These are phyloP conservation scores for Kodamaea hsintzibuensis DNA, from an alignment of 805 yeast genomes.

Conservation along the genomic window DNA sequence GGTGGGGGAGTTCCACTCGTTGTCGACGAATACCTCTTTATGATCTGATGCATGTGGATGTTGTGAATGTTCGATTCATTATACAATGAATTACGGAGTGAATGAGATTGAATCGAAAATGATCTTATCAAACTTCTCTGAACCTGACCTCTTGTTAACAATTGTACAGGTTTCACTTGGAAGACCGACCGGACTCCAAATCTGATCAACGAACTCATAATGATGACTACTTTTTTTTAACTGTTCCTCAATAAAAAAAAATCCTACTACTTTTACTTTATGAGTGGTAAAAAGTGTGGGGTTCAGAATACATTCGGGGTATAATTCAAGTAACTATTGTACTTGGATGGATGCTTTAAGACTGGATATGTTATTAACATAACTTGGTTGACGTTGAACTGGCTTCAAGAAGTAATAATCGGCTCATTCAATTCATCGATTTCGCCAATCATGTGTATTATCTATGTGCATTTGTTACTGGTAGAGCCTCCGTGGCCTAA, in stretches of 20 bases:
- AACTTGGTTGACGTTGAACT: not conserved
- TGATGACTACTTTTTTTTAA: not conserved
- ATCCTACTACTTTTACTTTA: not conserved
- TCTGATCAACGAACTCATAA: constrained; percentile 6
- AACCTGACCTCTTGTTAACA: not conserved
- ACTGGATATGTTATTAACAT: no score
- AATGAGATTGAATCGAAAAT: not conserved
- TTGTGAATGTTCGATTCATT: not conserved
- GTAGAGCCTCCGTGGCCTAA: constrained; percentile 66
- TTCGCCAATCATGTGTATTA: not conserved
- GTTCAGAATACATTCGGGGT: not conserved
- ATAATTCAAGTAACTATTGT: no score
- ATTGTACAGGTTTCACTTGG: constrained; percentile 3
- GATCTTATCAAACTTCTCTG: not conserved
- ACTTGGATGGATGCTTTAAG: no score
- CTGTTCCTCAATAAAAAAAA: not conserved
- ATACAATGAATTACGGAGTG: not conserved
- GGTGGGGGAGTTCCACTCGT: constrained; percentile 20
- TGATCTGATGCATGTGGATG: constrained; percentile 5
- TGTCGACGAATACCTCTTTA: constrained; percentile 7
- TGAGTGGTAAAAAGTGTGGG: not conserved
- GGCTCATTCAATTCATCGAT: not conserved
- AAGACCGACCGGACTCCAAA: constrained; percentile 1
- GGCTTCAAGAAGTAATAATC: not conserved
- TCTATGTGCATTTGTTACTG: not conserved